A percentile compares a stretch with the other conserved stretches of the same genome.
phyloP scores from a whole-genome alignment of 2,329 filamentous ascomycete species.

The Pseudophaeomoniella oleicola region DNA sequence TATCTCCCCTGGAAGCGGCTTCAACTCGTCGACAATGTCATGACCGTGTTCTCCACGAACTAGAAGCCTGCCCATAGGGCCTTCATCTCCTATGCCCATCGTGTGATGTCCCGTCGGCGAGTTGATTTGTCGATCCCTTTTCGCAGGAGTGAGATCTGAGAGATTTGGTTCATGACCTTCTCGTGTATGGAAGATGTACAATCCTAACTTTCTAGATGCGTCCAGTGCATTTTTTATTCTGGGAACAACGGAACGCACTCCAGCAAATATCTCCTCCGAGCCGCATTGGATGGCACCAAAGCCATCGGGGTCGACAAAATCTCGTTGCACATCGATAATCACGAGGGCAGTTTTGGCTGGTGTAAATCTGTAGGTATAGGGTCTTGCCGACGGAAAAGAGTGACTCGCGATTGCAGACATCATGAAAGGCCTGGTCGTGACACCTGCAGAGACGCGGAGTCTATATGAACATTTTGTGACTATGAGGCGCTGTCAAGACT shows the following conservation, averaged over 20 bases:
- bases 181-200: slow-evolving; percentile 34
- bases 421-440: no score
- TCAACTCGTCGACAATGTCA: slow-evolving; percentile 39
- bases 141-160: slow-evolving; percentile 37
- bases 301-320: slow-evolving; percentile 34
- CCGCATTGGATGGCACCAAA: slow-evolving; percentile 38
- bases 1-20: slow-evolving; percentile 34
- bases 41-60: slow-evolving; percentile 40
- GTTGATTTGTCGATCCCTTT: slow-evolving; percentile 32
- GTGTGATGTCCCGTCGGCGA: slow-evolving; percentile 27
- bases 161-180: slow-evolving; percentile 37
- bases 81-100: slow-evolving; percentile 37
- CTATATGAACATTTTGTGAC: no score
- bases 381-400: slow-evolving; percentile 16
- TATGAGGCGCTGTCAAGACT: no score
- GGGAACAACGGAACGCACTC: slow-evolving; percentile 23
- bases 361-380: slow-evolving; percentile 35
- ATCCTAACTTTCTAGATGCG: slow-evolving; percentile 24
- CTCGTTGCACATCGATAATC: slow-evolving; percentile 38
- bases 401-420: background rate
- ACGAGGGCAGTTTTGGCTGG: slow-evolving; percentile 31
- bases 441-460: no score
- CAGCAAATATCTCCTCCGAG: slow-evolving; percentile 17
- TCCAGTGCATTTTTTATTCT: slow-evolving; percentile 26
- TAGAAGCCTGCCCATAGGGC: slow-evolving; percentile 38